A percentile compares a stretch with the other conserved stretches of the same genome.
These are phyloP conservation scores for Allium cepa DNA, from an alignment of 106 monocot genomes.

Conservation along the genomic window DNA sequence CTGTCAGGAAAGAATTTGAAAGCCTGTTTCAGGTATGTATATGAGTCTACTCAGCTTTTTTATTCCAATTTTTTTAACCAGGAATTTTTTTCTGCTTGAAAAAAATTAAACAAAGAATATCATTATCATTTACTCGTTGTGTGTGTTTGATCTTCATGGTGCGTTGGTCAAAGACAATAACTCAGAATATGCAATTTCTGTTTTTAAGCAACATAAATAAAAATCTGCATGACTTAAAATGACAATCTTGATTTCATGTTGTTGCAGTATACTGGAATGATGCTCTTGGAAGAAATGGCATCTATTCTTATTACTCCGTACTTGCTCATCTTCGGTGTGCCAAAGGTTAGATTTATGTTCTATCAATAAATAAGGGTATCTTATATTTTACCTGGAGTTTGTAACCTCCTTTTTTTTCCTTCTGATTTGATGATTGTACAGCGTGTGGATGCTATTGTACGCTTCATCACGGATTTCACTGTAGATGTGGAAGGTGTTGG, in stretches of 20 bases:
- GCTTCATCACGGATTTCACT: constrained; percentile 87
- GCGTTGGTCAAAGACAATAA: no score
- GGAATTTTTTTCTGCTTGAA: not conserved
- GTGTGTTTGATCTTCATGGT: no score
- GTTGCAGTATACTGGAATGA: constrained; percentile 86
- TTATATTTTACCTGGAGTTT: not conserved
- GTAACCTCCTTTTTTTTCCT: not conserved
- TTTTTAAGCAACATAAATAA: no score
- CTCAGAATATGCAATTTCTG: no score
- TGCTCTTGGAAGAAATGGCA: constrained; percentile 93
- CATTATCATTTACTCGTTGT: no score
- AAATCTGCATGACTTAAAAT: no score
- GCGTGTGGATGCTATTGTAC: constrained; percentile 87
- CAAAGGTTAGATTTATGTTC: constrained; percentile 48
- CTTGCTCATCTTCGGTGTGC: constrained; percentile 80
- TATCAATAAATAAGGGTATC: no score
- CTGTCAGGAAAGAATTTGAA: constrained; percentile 84
- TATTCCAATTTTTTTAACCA: no score
- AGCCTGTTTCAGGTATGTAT: constrained; percentile 78
- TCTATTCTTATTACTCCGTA: constrained; percentile 90
- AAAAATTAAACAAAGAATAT: no score
- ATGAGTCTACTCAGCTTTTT: no score
- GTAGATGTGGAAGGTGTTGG: constrained; percentile 93
- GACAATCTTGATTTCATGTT: not conserved
- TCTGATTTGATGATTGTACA: constrained; percentile 10